These are phyloP conservation scores for Epicoccum nigrum DNA, from an alignment of 2,329 filamentous ascomycete species.

Conservation along the genomic window DNA sequence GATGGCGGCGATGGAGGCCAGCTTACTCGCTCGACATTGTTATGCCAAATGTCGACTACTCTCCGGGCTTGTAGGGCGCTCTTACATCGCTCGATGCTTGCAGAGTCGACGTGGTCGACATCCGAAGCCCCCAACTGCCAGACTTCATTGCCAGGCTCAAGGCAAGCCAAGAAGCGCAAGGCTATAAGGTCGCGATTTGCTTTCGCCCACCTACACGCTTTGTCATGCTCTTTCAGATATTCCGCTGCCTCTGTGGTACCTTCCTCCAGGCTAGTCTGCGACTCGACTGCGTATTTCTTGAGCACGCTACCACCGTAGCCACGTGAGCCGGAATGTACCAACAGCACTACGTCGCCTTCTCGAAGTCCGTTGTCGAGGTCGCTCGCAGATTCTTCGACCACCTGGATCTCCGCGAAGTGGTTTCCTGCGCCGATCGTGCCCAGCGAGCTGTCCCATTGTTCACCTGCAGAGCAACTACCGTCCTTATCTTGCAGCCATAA, in stretches of 20 bases:
- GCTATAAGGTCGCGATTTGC: constrained; percentile 49
- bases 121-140: constrained; percentile 24
- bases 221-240: constrained; percentile 46
- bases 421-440: constrained; percentile 50
- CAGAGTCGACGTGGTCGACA: background rate
- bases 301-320: constrained; percentile 46
- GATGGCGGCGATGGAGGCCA: constrained; percentile 37
- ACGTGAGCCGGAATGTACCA: constrained; percentile 48
- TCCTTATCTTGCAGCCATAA: constrained; percentile 35
- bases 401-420: constrained; percentile 49
- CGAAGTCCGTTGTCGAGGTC: constrained; percentile 18
- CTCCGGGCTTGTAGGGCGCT: constrained; percentile 33
- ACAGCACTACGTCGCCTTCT: constrained; percentile 43
- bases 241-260: constrained; percentile 28
- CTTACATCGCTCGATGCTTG: constrained; percentile 22
- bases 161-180: constrained; percentile 44
- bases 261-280: constrained; percentile 34
- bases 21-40: constrained; percentile 41
- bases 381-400: constrained; percentile 39
- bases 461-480: constrained; percentile 32
- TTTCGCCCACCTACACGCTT: constrained; percentile 47
- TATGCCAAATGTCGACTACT: constrained; percentile 48
- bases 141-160: constrained; percentile 42
- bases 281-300: constrained; percentile 34
- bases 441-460: constrained; percentile 40